phyloP scores from a whole-genome alignment of 345 rosid genomes.

The Eucalyptus curtisii region DNA sequence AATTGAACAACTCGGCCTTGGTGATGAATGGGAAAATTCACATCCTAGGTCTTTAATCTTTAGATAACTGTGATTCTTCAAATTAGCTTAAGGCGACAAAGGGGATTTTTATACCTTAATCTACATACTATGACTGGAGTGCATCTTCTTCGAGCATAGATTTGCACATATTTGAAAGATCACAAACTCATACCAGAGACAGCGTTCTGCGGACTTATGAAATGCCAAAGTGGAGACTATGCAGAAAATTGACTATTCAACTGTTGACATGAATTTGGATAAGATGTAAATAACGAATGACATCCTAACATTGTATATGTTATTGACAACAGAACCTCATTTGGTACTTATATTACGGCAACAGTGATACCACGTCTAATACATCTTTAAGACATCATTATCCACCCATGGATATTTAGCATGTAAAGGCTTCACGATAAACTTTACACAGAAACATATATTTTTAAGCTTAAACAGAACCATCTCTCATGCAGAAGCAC shows the following conservation, averaged over 20 bases:
- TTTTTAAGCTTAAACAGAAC: not conserved
- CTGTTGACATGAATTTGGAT: not conserved
- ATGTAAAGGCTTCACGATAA: not conserved
- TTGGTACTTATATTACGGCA: not conserved
- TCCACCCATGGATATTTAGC: not conserved
- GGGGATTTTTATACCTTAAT: not conserved
- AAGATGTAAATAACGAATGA: not conserved
- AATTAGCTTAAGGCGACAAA: not conserved
- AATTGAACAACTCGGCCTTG: not conserved
- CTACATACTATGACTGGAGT: not conserved
- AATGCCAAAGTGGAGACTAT: not conserved
- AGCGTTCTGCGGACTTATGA: not conserved
- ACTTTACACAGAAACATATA: not conserved
- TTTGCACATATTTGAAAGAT: not conserved
- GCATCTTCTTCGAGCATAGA: not conserved
- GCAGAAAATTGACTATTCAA: not conserved
- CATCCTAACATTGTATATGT: not conserved
- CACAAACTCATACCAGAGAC: not conserved
- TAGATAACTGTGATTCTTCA: not conserved
- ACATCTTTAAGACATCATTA: not conserved
- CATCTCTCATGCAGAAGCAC: not conserved
- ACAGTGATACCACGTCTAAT: not conserved
- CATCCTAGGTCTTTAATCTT: not conserved
- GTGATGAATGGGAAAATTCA: not conserved
- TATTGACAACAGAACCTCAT: not conserved